Conservation (phyloP, 371 early-diverging fungal species). For the Mortierella sp. region DNA sequence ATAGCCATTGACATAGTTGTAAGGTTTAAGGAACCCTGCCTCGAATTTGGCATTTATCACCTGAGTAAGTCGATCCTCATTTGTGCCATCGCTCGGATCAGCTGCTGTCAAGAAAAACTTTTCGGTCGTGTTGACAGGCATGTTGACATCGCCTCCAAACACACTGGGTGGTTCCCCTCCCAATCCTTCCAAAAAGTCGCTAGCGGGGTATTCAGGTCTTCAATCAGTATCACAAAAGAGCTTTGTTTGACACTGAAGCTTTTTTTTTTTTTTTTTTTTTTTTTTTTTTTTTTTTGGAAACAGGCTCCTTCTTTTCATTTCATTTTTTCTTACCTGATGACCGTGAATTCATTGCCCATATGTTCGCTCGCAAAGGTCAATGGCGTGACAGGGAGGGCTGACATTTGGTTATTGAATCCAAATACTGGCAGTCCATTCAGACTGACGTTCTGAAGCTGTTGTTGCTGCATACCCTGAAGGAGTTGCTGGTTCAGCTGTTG, state of each 20-base stretch:
- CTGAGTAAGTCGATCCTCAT: slow-evolving; percentile 81
- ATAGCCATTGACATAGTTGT: slow-evolving; percentile 89
- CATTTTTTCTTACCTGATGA: slow-evolving; percentile 57
- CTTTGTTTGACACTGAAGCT: not conserved
- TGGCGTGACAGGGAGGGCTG: slow-evolving; percentile 50
- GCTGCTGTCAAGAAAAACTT: slow-evolving; percentile 87
- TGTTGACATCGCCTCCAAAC: slow-evolving; percentile 13
- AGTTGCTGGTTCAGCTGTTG: slow-evolving; percentile 25
- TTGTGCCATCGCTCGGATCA: slow-evolving; percentile 81
- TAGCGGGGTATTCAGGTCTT: not conserved
- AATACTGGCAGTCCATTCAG: slow-evolving; percentile 1
- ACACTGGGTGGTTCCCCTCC: slow-evolving; percentile 45
- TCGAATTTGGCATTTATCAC: slow-evolving; percentile 90
- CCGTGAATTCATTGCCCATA: slow-evolving; percentile 80
- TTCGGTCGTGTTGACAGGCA: slow-evolving; percentile 70
- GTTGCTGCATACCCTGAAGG: slow-evolving; percentile 13
- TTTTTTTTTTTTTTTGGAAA: no score
- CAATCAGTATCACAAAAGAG: not conserved
- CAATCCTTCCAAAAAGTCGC: slow-evolving; percentile 71
- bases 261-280: no score
- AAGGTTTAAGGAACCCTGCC: slow-evolving; percentile 89
- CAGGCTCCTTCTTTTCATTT: not conserved
- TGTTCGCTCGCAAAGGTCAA: slow-evolving; percentile 75
- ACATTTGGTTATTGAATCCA: slow-evolving; percentile 15
- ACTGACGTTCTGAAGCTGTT: slow-evolving; percentile 13